Evolutionary conservation across 2,329 filamentous ascomycete genomes (phyloP), one percentile per base, ranked within the genome.

Genomic region (Cordyceps farinosa): DNA sequence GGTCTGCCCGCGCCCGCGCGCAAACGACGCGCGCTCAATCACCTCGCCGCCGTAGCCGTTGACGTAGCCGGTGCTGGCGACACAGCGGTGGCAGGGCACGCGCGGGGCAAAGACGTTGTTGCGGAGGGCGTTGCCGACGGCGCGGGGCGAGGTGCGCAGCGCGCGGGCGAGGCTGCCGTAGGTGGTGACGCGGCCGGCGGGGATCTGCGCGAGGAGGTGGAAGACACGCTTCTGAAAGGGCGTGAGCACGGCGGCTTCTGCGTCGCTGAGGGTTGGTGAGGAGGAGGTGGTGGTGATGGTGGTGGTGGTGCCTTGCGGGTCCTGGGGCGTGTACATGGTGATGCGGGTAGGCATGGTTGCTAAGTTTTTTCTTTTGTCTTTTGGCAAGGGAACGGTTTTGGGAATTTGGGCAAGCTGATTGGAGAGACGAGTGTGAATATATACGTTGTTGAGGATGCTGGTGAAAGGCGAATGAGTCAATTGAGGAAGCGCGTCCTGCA

Each of bases 41-140:
- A 64, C 42, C 48, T 64, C 62, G 44, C 62, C 62, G 32, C 61
- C 62, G 44, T 64, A 64, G 40, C 62, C 62, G 55, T 64, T 64
- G 47, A 64, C 62, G 62, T 55, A 64, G 42, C 62, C 62, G 22
- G 62, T 55, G 56, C 29, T 29, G 29, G 62, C 62, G 42, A 64
- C 62, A 50, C 62, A 64, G 56, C 62, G 62, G 56, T 64, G 56
- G 55, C 62, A 64, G 40, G 62, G 62, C 32, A 64, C 36, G 55
- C 57, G 62, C 50, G 62, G 62, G 30, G 62, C 62, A 22, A 55
- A 60, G 40, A 55, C 36, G 40, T 64, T 64, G 54, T 64, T 64
- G 55, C 62, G 62, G 6, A 64, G 62, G 56, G 62, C 62, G 50
- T 64, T 64, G 62, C 62, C 62, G 55, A 64, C 62, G 62, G 62